Percentiles rank a stretch among this genome's conserved stretches.
Evolutionary conservation across 2,329 filamentous ascomycete genomes (phyloP).

Genomic region (Ceratocystis albifundus): DNA sequence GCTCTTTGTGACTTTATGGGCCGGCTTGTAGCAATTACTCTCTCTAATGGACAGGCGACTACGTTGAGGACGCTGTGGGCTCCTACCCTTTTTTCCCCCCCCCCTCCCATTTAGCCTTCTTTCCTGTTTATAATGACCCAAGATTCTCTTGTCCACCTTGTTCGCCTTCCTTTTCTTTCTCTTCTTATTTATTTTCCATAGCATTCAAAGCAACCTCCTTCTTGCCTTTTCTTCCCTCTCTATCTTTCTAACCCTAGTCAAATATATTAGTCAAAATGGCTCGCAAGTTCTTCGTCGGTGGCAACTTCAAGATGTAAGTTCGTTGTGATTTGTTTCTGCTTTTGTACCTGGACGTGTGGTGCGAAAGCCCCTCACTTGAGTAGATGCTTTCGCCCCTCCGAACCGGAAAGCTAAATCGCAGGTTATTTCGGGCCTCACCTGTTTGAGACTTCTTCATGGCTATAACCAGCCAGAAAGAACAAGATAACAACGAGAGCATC

Average conservation of each 20-base stretch:
- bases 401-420: constrained; percentile 24
- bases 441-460: neutral
- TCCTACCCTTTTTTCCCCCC: neutral
- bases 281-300: constrained; percentile 94
- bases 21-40: constrained; percentile 1
- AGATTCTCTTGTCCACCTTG: neutral
- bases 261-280: constrained; percentile 54
- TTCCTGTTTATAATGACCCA: neutral
- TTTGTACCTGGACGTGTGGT: neutral
- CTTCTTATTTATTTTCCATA: neutral
- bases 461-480: neutral
- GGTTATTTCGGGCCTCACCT: constrained; percentile 13
- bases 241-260: constrained; percentile 17
- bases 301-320: constrained; percentile 97
- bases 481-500: neutral
- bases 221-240: constrained; percentile 7
- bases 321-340: constrained; percentile 24
- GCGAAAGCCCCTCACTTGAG: constrained; percentile 16
- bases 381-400: neutral
- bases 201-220: neutral
- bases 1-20: neutral
- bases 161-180: constrained; percentile 2
- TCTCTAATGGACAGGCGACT: neutral
- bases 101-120: neutral
- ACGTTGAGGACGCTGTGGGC: neutral